These are phyloP conservation scores for Globisporangium splendens DNA, from an alignment of 352 stramenopile genomes.

Conservation along the genomic window DNA sequence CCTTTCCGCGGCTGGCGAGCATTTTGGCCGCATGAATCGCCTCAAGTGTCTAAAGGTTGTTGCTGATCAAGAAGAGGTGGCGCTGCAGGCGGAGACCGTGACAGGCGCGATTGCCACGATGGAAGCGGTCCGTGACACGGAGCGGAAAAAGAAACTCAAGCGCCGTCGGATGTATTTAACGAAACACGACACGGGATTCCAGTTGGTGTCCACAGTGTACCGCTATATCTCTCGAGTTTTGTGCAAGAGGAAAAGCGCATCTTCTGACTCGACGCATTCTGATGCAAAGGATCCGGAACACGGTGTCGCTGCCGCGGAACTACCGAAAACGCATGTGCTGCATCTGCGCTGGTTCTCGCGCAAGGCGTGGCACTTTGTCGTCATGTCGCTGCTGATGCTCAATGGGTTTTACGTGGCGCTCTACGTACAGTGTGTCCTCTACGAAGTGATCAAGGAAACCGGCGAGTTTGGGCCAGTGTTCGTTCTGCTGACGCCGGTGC, in stretches of 20 bases:
- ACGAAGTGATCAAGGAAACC: slow-evolving; percentile 33
- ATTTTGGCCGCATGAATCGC: slow-evolving; percentile 6
- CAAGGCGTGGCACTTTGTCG: slow-evolving; percentile 59
- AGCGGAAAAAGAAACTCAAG: slow-evolving; percentile 6
- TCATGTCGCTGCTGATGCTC: slow-evolving; percentile 65
- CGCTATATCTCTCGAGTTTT: slow-evolving; percentile 2
- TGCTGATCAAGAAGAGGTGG: slow-evolving; percentile 15
- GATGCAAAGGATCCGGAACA: background rate
- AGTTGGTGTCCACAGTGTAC: slow-evolving; percentile 18
- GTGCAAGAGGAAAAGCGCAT: background rate
- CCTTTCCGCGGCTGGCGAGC: slow-evolving; percentile 22
- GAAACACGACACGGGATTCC: slow-evolving; percentile 25
- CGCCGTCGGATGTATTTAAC: slow-evolving; percentile 5
- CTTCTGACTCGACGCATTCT: too few relatives aligned
- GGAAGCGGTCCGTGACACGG: slow-evolving; percentile 14
- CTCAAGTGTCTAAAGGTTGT: slow-evolving; percentile 21
- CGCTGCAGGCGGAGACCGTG: slow-evolving; percentile 17
- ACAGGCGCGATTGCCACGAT: slow-evolving; percentile 25
- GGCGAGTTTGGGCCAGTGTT: slow-evolving; percentile 17
- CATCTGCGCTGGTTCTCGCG: slow-evolving; percentile 51
- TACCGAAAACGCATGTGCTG: background rate
- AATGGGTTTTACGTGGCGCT: slow-evolving; percentile 67
- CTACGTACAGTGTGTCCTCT: slow-evolving; percentile 59
- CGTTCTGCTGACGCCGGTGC: slow-evolving; percentile 26
- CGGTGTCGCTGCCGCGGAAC: background rate